These are phyloP conservation scores for Rosa hybrid DNA, from an alignment of 331 rosid genomes.

Conservation along the genomic window DNA sequence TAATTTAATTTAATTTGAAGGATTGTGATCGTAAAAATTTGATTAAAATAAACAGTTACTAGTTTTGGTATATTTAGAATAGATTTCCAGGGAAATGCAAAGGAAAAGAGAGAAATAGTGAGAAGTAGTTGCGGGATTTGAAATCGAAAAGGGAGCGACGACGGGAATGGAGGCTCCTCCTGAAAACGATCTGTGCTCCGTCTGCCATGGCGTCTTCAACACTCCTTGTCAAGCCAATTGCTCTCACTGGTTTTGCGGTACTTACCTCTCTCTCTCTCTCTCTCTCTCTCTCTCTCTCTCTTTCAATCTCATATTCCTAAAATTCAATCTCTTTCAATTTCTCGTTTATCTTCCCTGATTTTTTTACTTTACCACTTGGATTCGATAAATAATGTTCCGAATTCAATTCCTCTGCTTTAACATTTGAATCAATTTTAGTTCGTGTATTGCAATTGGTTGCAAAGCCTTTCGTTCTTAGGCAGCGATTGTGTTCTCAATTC, in stretches of 20 bases:
- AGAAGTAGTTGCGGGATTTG: neutral
- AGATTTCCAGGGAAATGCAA: neutral
- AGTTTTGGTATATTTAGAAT: too few species aligned
- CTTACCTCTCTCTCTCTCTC: neutral
- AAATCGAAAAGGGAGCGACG: neutral
- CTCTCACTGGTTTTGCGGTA: constrained; percentile 91
- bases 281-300: neutral
- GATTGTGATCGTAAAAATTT: too few species aligned
- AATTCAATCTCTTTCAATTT: neutral
- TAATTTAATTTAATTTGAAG: too few species aligned
- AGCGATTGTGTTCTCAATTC: too few species aligned
- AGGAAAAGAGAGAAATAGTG: neutral
- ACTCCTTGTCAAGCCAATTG: constrained; percentile 85
- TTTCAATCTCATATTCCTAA: neutral
- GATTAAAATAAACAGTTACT: too few species aligned
- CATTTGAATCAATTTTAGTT: neutral
- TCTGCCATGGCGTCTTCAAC: constrained; percentile 64
- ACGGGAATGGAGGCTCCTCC: constrained; percentile 58
- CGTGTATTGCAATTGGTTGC: too few species aligned
- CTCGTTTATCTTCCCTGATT: neutral
- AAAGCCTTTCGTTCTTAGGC: too few species aligned
- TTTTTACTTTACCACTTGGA: neutral
- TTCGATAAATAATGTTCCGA: too few species aligned
- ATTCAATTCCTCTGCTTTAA: neutral
- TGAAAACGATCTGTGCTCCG: constrained; percentile 57